Evolutionary conservation across 139 green algal species (phyloP).

Genomic region (Haematococcus sp.): DNA sequence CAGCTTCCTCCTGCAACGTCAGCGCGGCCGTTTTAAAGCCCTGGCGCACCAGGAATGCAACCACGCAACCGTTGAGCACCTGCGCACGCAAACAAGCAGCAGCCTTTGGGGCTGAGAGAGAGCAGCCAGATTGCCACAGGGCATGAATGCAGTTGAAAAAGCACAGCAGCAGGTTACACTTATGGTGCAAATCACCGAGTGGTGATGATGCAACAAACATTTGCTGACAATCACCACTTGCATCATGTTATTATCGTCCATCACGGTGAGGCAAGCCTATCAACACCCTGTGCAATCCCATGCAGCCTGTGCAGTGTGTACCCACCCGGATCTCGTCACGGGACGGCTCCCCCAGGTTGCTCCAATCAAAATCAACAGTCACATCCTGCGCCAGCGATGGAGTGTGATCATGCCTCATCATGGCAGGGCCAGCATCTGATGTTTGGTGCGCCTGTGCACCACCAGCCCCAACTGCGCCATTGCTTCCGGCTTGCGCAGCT

Average conservation of each 20-base stretch:
- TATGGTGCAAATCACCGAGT: no score
- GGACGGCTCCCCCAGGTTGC: neutral
- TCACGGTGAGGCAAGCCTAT: no score
- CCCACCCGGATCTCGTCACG: neutral
- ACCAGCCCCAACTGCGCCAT: neutral
- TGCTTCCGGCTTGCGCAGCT: neutral
- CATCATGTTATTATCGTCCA: no score
- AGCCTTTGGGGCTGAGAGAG: no score
- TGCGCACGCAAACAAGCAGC: conserved; percentile 1
- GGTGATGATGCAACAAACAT: no score
- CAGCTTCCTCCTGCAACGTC: conserved; percentile 33
- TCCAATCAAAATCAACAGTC: conserved; percentile 1
- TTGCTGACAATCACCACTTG: no score
- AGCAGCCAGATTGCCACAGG: no score
- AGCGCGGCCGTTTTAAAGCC: conserved; percentile 29
- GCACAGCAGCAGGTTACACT: no score
- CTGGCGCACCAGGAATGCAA: conserved; percentile 24
- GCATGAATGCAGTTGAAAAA: no score
- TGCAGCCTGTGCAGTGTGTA: no score
- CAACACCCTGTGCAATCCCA: no score
- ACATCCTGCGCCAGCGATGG: neutral
- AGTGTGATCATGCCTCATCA: neutral
- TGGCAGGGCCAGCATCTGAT: neutral
- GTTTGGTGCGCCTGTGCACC: neutral
- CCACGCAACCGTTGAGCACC: conserved; percentile 25